Conservation (phyloP, 768 basidiomycete genomes). For the Hericium erinaceus region DNA sequence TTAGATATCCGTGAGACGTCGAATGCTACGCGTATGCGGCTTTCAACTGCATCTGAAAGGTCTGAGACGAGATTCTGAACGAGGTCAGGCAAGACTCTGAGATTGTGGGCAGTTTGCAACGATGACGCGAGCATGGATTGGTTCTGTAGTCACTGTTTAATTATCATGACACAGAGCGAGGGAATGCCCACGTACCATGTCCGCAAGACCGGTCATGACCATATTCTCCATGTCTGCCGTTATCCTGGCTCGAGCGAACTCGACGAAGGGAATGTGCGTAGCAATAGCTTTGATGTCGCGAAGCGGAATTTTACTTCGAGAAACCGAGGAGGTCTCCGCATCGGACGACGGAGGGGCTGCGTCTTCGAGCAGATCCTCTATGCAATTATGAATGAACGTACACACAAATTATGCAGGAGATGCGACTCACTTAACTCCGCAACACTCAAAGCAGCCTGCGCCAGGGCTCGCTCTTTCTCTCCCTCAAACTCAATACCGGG, state of each 20-base stretch:
- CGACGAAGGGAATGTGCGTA: slow-evolving; percentile 61
- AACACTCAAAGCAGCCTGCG: slow-evolving; percentile 90
- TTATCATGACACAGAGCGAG: slow-evolving; percentile 1
- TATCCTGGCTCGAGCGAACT: slow-evolving; percentile 59
- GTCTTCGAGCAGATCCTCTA: slow-evolving; percentile 10
- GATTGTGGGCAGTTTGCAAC: slow-evolving; percentile 91
- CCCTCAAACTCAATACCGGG: slow-evolving; percentile 43
- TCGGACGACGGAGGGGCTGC: background rate
- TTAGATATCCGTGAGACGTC: slow-evolving; percentile 82
- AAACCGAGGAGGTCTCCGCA: background rate
- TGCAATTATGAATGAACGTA: background rate
- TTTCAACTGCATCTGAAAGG: slow-evolving; percentile 75
- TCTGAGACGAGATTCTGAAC: slow-evolving; percentile 73
- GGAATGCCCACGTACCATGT: slow-evolving; percentile 44
- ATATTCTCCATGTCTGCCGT: slow-evolving; percentile 86
- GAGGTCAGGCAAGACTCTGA: slow-evolving; percentile 74
- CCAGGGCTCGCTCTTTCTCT: slow-evolving; percentile 78
- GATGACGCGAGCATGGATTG: slow-evolving; percentile 87
- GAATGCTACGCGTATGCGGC: slow-evolving; percentile 73
- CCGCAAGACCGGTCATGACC: slow-evolving; percentile 71
- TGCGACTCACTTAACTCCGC: slow-evolving; percentile 71
- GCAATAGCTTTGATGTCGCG: slow-evolving; percentile 67
- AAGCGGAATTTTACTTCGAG: slow-evolving; percentile 33
- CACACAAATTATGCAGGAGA: background rate
- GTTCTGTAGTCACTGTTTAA: slow-evolving; percentile 41